Base-by-base conservation (phyloP, 1,139 yeast genomes). In the Casaregolazyma lundiana region DNA sequence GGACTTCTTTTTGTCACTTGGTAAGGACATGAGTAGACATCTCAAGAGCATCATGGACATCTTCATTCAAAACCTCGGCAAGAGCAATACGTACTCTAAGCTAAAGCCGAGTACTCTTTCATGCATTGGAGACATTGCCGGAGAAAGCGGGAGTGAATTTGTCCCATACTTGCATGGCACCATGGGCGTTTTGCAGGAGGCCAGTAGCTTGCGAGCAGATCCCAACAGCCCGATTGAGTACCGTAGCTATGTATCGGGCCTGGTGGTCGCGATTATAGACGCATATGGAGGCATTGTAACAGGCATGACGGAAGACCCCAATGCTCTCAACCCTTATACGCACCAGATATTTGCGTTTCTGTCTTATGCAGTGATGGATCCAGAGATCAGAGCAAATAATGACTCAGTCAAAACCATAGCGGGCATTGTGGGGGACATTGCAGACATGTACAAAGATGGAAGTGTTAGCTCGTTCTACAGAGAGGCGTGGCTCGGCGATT, bases 91-190 rank as follows among this genome's bases (percentile, higher is more conserved):
- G 24, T 83, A 84, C 61, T 78, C 85, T 53, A 95, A 88, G 53
- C 73, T 90, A 54, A 83, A 87, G 65, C 96, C 97, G 11, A 77
- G 88, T 16, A 87, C 90, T 29, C 72, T 94, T 56, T 87, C 97
- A n/a, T 89, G 96, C 60, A 87, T 92, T 65, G 98, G 98, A 53
- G 98, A 92, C 66, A 77, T 94, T 61, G 97, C 98, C 2, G 78
- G 96, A 1, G 81, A 94, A 8, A 81, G 90, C 54, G 97, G 96
- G 5, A 62, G 73, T 3, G 57, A 44, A n/a, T 92, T 90, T 67
- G 75, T 75, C 54, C 87, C 83, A 48, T 92, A 87, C 66, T 70
- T 89, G 55, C 79, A 75, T 41, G 86, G 80, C 54, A 96, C 89
- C 22, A 84, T 90, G 84, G 77, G 76, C 41, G 76, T 84, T 41